These are phyloP conservation scores for Ceratobasidium sp. DNA, from an alignment of 1,284 basidiomycete genomes.

Conservation along the genomic window DNA sequence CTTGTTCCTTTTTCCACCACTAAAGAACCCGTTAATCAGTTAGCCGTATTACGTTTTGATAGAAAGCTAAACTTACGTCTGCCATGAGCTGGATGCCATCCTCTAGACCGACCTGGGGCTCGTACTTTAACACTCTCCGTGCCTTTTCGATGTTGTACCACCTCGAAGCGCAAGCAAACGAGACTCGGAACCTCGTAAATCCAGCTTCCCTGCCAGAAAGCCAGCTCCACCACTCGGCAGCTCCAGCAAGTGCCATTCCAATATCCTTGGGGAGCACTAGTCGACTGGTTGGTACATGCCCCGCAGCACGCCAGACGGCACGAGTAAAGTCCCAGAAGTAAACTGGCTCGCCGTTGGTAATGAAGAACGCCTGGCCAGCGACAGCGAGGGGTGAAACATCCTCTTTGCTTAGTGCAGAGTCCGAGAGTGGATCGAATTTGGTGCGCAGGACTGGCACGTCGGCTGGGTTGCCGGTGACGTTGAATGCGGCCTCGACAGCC, in stretches of 20 bases:
- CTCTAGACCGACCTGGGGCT: constrained; percentile 88
- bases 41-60: neutral
- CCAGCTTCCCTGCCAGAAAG: constrained; percentile 78
- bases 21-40: neutral
- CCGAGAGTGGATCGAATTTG: constrained; percentile 77
- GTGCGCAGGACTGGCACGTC: constrained; percentile 72
- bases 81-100: constrained; percentile 87
- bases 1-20: constrained; percentile 43
- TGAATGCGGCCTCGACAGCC: constrained; percentile 69
- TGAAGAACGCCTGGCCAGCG: constrained; percentile 95
- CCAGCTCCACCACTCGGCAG: constrained; percentile 81
- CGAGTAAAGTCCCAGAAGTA: constrained; percentile 97
- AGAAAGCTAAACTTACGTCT: constrained; percentile 62
- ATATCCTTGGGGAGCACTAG: constrained; percentile 71
- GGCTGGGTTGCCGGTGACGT: constrained; percentile 60
- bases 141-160: constrained; percentile 98
- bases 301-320: constrained; percentile 82
- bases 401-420: constrained; percentile 62
- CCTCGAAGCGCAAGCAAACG: constrained; percentile 75
- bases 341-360: constrained; percentile 96
- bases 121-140: constrained; percentile 89
- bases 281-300: constrained; percentile 64
- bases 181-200: constrained; percentile 90
- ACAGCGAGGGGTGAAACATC: constrained; percentile 70
- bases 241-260: constrained; percentile 75